Conservation (phyloP, 257 asterid genomes). For the Henckelia pumila region DNA sequence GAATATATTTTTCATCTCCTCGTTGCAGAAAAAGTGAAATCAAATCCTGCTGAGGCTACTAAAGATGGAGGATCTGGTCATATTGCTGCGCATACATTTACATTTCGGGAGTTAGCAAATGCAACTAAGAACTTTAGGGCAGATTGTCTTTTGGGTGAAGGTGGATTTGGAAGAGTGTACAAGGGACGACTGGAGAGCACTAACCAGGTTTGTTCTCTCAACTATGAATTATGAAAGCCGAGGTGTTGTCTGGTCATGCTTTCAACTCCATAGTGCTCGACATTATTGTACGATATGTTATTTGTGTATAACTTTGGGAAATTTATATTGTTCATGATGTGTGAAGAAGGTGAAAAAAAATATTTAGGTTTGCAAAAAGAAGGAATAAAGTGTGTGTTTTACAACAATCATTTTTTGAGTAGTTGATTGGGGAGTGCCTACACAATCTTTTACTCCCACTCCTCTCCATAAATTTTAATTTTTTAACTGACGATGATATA, state of each 20-base stretch:
- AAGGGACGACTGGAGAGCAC: conserved; percentile 72
- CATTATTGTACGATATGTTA: too few species aligned
- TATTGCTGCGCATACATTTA: conserved; percentile 84
- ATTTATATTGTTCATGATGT: too few species aligned
- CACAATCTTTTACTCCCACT: neutral
- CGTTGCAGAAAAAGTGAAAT: conserved; percentile 51
- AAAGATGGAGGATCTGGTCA: conserved; percentile 68
- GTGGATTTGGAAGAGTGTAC: conserved; percentile 90
- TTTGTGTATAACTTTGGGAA: too few species aligned
- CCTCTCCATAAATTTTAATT: neutral
- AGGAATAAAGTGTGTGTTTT: neutral
- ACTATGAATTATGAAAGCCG: neutral
- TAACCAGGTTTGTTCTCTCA: conserved; percentile 49
- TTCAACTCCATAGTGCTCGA: neutral
- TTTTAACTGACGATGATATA: neutral
- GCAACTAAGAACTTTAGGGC: conserved; percentile 88
- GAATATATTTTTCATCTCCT: conserved; percentile 13
- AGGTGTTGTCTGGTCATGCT: neutral
- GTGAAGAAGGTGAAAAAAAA: too few species aligned
- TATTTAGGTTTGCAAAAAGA: neutral
- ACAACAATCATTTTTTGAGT: too few species aligned
- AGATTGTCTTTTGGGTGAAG: conserved; percentile 89
- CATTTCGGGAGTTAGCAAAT: conserved; percentile 84
- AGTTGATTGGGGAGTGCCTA: neutral
- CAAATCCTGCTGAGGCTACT: conserved; percentile 50